Evolutionary conservation across 805 yeast species (phyloP), one percentile per base, ranked within the genome.

Genomic region (Yamadazyma nakazawae): DNA sequence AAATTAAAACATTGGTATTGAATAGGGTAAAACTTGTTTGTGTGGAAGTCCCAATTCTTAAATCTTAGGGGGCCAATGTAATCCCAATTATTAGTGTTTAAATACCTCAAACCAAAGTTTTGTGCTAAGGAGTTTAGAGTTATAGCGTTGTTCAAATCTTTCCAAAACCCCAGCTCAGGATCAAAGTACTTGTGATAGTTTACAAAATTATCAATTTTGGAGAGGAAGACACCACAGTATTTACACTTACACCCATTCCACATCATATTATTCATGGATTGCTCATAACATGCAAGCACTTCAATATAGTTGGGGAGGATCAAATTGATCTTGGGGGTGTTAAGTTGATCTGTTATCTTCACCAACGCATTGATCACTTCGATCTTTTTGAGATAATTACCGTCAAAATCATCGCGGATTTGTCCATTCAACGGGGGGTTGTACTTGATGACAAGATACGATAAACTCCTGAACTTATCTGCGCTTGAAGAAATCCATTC

Each of bases 201-300:
- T 40, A 85, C 61, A 53, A 74, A 85, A 13, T 76, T 70, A 54
- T 86, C 95, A 42, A 82, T 69, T 10, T 76, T 52, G 0, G 75
- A 75, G 19, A 85, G 61, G 35, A 67, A 68, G 43, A 66, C 66
- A 12, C 66, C 64, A 55, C 95, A 86, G 52, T 73, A 78, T 0
- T 53, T 50, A 58, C 95, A 86, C 34, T 73, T 74, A 60, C 92
- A 85, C 0, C 92, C 92, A 58, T 85, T 85, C 91, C 92, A 86
- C 19, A 86, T 61, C 42, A 86, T 52, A 51, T 83, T 85, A 39
- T 88, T 84, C 58, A 82, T 80, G 6, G 83, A 60, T 46, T 82
- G 83, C 53, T 86, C 95, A 59, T 85, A 86, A 50, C 88, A 79
- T 0, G 88, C 70, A 17, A 83, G 65, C 0, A 82, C 66, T 47